Percentiles rank a stretch among this genome's conserved stretches.
Conservation (phyloP, 2,329 filamentous ascomycete genomes). For the Sporothrix schenckii region DNA sequence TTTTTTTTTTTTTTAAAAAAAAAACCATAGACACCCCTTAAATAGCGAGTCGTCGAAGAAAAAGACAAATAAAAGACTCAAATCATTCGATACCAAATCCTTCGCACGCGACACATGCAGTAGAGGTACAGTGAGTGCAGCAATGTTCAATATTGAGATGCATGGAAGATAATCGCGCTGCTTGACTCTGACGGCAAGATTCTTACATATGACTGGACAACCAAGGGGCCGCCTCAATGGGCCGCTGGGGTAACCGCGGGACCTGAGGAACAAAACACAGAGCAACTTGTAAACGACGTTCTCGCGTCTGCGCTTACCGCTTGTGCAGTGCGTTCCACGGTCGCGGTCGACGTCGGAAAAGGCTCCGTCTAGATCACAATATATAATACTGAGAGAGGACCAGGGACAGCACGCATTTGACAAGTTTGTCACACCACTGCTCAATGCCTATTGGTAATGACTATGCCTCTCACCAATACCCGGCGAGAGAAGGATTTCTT, state of each 20-base stretch:
- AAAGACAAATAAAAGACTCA: not conserved
- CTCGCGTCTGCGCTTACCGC: conserved; percentile 16
- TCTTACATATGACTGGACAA: not conserved
- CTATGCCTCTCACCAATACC: not conserved
- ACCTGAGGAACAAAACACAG: not conserved
- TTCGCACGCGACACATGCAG: conserved; percentile 13
- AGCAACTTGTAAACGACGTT: not conserved
- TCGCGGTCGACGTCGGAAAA: not conserved
- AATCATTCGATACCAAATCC: conserved; percentile 14
- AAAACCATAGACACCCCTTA: not conserved
- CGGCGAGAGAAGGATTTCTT: not conserved
- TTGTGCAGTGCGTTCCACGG: not conserved
- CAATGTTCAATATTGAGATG: conserved; percentile 12
- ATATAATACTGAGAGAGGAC: not conserved
- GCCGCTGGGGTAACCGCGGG: conserved; percentile 6
- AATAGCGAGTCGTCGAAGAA: not conserved
- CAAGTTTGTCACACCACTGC: no score
- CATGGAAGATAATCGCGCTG: conserved; percentile 21
- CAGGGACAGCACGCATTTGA: not conserved
- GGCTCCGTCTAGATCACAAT: not conserved
- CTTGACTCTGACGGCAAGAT: not conserved
- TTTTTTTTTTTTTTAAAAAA: not conserved
- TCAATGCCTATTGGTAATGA: no score
- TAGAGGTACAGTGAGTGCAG: conserved; percentile 10
- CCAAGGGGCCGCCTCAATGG: not conserved